Evolutionary conservation across 1,284 basidiomycete genomes (phyloP).

Genomic region (Fomitopsis palustris): DNA sequence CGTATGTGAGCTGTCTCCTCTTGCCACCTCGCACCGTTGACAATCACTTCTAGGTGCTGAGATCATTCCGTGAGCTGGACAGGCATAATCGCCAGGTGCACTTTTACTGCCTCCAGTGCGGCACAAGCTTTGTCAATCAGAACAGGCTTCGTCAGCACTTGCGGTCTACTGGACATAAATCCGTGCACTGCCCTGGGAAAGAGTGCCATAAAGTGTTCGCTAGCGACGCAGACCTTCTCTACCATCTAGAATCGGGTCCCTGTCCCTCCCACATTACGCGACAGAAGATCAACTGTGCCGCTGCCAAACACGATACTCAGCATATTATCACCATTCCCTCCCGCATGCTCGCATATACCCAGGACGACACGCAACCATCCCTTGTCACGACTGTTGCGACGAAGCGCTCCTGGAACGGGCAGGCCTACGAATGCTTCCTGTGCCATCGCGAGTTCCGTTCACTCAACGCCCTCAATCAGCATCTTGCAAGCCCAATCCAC

Average conservation of each 20-base stretch:
- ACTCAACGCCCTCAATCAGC: constrained; percentile 17
- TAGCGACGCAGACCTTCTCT: constrained; percentile 27
- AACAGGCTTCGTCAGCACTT: constrained; percentile 21
- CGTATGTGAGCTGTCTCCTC: no score
- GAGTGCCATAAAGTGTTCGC: constrained; percentile 26
- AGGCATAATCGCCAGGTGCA: constrained; percentile 50
- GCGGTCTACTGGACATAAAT: constrained; percentile 16
- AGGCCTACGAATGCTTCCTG: constrained; percentile 36
- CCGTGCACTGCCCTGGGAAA: constrained; percentile 19
- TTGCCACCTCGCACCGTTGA: no score
- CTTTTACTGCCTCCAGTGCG: constrained; percentile 44
- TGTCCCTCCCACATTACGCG: constrained; percentile 31
- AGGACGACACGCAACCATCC: neutral
- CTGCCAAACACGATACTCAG: constrained; percentile 22
- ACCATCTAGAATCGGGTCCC: constrained; percentile 30
- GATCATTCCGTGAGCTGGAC: constrained; percentile 28
- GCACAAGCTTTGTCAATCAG: constrained; percentile 33
- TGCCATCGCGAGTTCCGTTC: constrained; percentile 16
- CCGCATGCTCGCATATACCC: constrained; percentile 21
- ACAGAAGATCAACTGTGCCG: constrained; percentile 23
- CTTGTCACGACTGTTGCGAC: constrained; percentile 23
- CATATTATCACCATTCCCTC: constrained; percentile 30
- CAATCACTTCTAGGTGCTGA: neutral
- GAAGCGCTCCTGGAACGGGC: constrained; percentile 33
- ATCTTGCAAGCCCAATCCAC: constrained; percentile 24